Conservation (phyloP, 192 early-diverging fungal genomes). For the Podila epigama region DNA sequence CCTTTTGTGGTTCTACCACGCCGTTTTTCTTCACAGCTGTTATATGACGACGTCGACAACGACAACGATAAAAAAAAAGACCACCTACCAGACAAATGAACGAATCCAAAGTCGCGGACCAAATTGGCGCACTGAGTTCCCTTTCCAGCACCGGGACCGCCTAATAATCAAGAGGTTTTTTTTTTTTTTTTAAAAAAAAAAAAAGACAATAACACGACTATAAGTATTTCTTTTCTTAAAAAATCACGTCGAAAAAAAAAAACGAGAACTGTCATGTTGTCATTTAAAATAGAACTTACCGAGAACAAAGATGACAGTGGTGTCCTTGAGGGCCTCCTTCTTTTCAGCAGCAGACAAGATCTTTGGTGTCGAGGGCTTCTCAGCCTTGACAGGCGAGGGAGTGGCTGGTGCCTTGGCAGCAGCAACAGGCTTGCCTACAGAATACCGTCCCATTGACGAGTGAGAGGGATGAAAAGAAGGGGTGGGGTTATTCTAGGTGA, state of each 20-base stretch:
- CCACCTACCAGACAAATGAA: constrained; percentile 85
- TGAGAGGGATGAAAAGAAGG: background rate
- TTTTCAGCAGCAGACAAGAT: constrained; percentile 18
- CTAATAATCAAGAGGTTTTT: constrained; percentile 12
- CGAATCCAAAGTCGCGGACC: constrained; percentile 90
- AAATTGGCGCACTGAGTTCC: constrained; percentile 94
- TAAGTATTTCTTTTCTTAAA: no score
- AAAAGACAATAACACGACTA: no score
- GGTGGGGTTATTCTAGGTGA: no score
- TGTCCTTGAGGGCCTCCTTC: constrained; percentile 54
- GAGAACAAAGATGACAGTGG: constrained; percentile 89
- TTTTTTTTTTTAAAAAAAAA: no score
- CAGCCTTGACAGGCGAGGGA: background rate
- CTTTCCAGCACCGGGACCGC: constrained; percentile 90
- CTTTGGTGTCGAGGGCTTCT: constrained; percentile 8
- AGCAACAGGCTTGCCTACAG: constrained; percentile 11
- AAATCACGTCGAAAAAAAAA: no score
- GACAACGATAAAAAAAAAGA: background rate
- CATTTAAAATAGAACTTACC: constrained; percentile 48
- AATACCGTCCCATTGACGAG: no score
- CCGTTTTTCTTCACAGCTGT: no score
- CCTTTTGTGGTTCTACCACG: no score
- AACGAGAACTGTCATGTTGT: no score
- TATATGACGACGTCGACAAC: no score
- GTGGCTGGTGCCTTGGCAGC: constrained; percentile 8